phyloP scores from a whole-genome alignment of 345 rosid genomes.

The Dipteronia dyeriana region DNA sequence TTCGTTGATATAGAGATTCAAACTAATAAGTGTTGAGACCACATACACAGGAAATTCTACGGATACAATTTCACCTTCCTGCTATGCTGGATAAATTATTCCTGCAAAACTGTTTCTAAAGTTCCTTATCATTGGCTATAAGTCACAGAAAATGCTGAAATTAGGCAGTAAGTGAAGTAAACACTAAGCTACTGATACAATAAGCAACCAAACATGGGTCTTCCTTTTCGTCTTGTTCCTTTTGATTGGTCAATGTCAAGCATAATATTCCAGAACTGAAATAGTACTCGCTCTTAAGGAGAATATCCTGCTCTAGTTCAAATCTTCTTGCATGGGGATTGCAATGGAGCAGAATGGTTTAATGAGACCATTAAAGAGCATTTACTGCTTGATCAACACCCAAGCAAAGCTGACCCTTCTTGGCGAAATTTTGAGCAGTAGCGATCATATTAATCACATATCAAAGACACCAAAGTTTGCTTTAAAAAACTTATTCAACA shows the following conservation, averaged over 20 bases:
- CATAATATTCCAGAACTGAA: constrained; percentile 23
- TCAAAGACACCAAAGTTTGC: background rate
- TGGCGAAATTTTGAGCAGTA: constrained; percentile 19
- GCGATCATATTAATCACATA: constrained; percentile 13
- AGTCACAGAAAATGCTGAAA: constrained; percentile 34
- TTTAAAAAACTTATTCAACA: constrained; percentile 22
- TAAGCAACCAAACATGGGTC: constrained; percentile 27
- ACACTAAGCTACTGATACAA: constrained; percentile 37
- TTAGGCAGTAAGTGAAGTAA: constrained; percentile 17
- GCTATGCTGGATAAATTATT: constrained; percentile 34
- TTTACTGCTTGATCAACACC: constrained; percentile 1
- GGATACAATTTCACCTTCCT: constrained; percentile 30
- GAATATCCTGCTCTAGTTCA: constrained; percentile 10
- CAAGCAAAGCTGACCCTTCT: constrained; percentile 10
- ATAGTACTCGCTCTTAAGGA: constrained; percentile 12
- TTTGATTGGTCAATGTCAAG: constrained; percentile 27
- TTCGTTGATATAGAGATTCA: constrained; percentile 21
- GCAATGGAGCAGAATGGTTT: constrained; percentile 19
- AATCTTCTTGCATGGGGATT: constrained; percentile 17
- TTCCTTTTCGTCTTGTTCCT: constrained; percentile 23
- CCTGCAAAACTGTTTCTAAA: constrained; percentile 41
- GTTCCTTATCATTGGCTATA: constrained; percentile 27
- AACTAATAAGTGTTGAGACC: constrained; percentile 26
- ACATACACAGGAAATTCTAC: constrained; percentile 33
- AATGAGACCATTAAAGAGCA: constrained; percentile 6